Evolutionary conservation across 2,329 filamentous ascomycete genomes (phyloP).

Genomic region (Aureobasidium lini): DNA sequence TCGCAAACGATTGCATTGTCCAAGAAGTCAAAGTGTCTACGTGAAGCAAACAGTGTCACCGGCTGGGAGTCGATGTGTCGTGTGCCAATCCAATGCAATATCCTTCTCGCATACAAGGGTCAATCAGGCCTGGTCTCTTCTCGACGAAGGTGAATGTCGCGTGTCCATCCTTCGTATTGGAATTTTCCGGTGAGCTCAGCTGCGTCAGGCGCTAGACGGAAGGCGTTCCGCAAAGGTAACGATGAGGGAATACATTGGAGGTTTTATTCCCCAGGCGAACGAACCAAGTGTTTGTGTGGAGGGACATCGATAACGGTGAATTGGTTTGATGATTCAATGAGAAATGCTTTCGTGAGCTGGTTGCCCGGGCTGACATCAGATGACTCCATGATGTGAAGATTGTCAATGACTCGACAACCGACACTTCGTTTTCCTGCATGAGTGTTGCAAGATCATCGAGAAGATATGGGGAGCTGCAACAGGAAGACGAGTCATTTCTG

Average conservation of each 20-base stretch:
- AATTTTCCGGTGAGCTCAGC: conserved; percentile 1
- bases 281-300: not conserved
- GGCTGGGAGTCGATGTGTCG: too few species aligned
- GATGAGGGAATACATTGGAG: not conserved
- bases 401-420: not conserved
- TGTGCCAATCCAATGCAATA: too few species aligned
- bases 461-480: conserved; percentile 10
- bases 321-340: conserved; percentile 2
- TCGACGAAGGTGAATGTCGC: not conserved
- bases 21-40: too few species aligned
- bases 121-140: too few species aligned
- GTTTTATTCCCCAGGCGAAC: not conserved
- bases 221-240: not conserved
- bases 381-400: not conserved
- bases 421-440: not conserved
- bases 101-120: too few species aligned
- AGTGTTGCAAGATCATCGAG: not conserved
- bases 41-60: too few species aligned
- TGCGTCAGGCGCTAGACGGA: not conserved
- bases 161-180: not conserved
- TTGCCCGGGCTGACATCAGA: not conserved
- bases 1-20: too few species aligned
- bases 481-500: not conserved
- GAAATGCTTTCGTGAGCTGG: not conserved
- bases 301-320: not conserved